Conservation (phyloP, 306 rosid genomes). For the Chamaecrista fasciculata region DNA sequence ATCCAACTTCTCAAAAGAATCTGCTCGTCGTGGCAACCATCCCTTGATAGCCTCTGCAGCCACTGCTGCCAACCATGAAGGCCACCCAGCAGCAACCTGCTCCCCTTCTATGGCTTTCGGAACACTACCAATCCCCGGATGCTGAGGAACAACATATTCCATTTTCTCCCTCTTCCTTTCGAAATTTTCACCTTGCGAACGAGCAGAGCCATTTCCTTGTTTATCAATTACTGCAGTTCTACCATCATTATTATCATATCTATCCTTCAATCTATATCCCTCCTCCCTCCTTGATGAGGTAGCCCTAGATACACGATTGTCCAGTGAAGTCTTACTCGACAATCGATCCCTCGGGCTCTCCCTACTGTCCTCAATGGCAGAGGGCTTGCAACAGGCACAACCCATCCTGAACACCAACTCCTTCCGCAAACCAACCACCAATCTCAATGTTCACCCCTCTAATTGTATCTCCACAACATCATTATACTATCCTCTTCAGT, state of each 20-base stretch:
- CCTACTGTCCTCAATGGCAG: constrained; percentile 92
- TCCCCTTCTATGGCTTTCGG: constrained; percentile 93
- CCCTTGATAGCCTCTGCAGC: constrained; percentile 98
- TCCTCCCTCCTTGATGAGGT: constrained; percentile 88
- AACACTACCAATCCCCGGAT: constrained; percentile 69
- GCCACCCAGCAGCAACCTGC: constrained; percentile 98
- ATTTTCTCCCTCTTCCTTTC: constrained; percentile 92
- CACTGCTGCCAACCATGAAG: constrained; percentile 89
- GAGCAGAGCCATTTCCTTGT: constrained; percentile 63
- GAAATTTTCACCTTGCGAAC: constrained; percentile 51
- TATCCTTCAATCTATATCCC: constrained; percentile 57
- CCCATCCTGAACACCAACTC: constrained; percentile 69
- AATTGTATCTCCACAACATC: constrained; percentile 37
- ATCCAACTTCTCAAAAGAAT: constrained; percentile 95
- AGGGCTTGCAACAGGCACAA: constrained; percentile 84
- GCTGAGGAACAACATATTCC: constrained; percentile 62
- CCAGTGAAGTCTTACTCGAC: constrained; percentile 56
- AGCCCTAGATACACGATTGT: constrained; percentile 51
- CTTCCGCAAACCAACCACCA: constrained; percentile 44
- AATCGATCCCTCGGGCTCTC: constrained; percentile 89
- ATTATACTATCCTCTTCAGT: constrained; percentile 38
- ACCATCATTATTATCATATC: constrained; percentile 61
- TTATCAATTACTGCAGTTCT: constrained; percentile 61
- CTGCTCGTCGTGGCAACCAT: constrained; percentile 93
- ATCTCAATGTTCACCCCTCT: constrained; percentile 48